Percentiles rank a stretch among this genome's conserved stretches.
Conservation (phyloP, 2,329 filamentous ascomycete species). For the Epichloe typhina region DNA sequence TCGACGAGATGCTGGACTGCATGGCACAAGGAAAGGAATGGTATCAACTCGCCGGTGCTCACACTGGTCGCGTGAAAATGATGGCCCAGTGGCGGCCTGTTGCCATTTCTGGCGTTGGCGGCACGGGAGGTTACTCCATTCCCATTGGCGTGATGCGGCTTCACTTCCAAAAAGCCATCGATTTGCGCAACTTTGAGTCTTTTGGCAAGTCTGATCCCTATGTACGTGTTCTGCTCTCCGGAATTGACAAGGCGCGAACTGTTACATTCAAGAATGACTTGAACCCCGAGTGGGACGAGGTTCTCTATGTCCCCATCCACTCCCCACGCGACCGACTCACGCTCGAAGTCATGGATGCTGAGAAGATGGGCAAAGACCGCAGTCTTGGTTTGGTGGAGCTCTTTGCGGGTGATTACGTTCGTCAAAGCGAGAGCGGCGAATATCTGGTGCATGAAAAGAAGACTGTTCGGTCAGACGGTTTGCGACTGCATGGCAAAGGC, state of each 20-base stretch:
- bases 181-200: conserved; percentile 84
- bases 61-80: conserved; percentile 80
- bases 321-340: conserved; percentile 69
- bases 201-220: conserved; percentile 97
- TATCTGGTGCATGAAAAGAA: conserved; percentile 71
- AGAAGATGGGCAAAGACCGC: conserved; percentile 82
- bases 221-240: conserved; percentile 74
- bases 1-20: conserved; percentile 83
- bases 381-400: conserved; percentile 74
- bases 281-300: conserved; percentile 89
- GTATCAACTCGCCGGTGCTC: conserved; percentile 76
- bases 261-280: conserved; percentile 95
- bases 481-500: conserved; percentile 62
- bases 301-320: conserved; percentile 87
- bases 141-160: conserved; percentile 92
- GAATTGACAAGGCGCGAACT: conserved; percentile 79
- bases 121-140: conserved; percentile 79
- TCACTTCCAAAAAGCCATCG: conserved; percentile 72
- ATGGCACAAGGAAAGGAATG: conserved; percentile 91
- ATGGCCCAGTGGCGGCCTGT: conserved; percentile 92
- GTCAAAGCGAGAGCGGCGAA: conserved; percentile 65
- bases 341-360: conserved; percentile 93
- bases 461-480: conserved; percentile 47
- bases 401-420: conserved; percentile 63
- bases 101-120: conserved; percentile 64